Evolutionary conservation across 2,329 filamentous ascomycete species (phyloP).

Genomic region (Dryadomyces quercus-mongolicae): DNA sequence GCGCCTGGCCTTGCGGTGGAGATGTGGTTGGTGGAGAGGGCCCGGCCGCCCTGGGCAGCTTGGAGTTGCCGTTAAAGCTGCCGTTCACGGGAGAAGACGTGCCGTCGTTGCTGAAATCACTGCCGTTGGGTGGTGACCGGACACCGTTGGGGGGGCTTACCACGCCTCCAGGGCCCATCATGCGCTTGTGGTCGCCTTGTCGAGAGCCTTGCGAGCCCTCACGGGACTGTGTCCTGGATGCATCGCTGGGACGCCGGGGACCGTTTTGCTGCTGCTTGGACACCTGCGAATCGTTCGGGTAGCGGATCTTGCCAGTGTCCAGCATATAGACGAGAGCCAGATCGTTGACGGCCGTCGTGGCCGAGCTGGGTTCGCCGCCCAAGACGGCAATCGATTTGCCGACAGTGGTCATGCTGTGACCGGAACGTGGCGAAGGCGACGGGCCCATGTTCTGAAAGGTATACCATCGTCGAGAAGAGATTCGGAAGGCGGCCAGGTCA

Average conservation of each 20-base stretch:
- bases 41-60: conserved; percentile 25
- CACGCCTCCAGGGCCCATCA: conserved; percentile 24
- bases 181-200: conserved; percentile 31
- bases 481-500: conserved; percentile 70
- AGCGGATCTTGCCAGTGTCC: conserved; percentile 92
- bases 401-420: conserved; percentile 94
- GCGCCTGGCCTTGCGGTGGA: conserved; percentile 42
- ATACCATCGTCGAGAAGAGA: conserved; percentile 83
- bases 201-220: conserved; percentile 39
- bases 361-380: conserved; percentile 87
- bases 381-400: conserved; percentile 87
- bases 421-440: conserved; percentile 82
- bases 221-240: conserved; percentile 29
- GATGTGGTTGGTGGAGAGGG: conserved; percentile 32
- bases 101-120: conserved; percentile 23
- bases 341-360: conserved; percentile 68
- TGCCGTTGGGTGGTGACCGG: conserved; percentile 24
- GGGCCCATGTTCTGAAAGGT: conserved; percentile 99
- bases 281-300: conserved; percentile 63
- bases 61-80: conserved; percentile 17
- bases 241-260: conserved; percentile 20
- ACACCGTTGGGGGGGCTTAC: conserved; percentile 28
- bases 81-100: conserved; percentile 13
- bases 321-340: conserved; percentile 82
- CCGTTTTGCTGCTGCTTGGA: conserved; percentile 11